These are phyloP conservation scores for Fusarium oligoseptatum DNA, from an alignment of 2,329 filamentous ascomycete genomes.

Conservation along the genomic window DNA sequence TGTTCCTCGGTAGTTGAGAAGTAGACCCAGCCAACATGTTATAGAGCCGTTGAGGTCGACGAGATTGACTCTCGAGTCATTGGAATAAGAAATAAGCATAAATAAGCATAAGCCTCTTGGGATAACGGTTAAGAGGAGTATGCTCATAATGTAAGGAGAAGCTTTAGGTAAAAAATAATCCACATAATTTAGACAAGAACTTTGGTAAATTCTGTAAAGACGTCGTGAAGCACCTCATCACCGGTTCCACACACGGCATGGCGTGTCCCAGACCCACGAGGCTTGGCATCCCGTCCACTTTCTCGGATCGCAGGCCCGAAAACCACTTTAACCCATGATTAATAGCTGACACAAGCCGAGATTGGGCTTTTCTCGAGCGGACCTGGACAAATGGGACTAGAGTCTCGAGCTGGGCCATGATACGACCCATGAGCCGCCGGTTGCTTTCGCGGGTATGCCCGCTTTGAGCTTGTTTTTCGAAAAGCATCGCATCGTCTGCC, in stretches of 20 bases:
- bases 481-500: background rate
- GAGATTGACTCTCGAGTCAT: background rate
- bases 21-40: background rate
- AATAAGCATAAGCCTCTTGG: background rate
- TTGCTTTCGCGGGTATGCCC: background rate
- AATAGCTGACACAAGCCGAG: slow-evolving; percentile 5
- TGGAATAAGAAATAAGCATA: background rate
- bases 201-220: background rate
- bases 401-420: background rate
- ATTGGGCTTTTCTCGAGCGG: slow-evolving; percentile 4
- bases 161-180: too few relatives aligned
- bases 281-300: slow-evolving; percentile 7
- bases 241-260: background rate
- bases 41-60: background rate
- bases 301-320: slow-evolving; percentile 43
- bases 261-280: background rate
- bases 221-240: background rate
- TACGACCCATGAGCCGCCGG: background rate
- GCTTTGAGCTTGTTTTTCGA: background rate
- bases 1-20: slow-evolving; percentile 27
- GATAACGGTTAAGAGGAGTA: background rate
- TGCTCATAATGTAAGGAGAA: too few relatives aligned
- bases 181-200: background rate
- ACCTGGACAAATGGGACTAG: background rate
- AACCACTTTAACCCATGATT: slow-evolving; percentile 2